Evolutionary conservation across 129 eudicot species (phyloP).

Genomic region (Kitagawia praeruptora): DNA sequence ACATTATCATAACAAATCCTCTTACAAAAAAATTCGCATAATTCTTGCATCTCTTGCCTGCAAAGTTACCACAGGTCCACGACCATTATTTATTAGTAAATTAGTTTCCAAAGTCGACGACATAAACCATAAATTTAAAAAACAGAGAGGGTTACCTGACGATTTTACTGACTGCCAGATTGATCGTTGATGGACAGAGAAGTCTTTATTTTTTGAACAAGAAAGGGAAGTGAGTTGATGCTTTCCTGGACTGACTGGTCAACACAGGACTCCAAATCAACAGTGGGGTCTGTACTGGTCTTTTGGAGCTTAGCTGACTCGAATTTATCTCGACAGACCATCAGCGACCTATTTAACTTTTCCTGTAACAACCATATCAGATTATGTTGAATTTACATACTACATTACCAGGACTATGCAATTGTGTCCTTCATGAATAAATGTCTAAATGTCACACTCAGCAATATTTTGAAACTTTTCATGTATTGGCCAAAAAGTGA

Average conservation of each 20-base stretch:
- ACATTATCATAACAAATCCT: neutral
- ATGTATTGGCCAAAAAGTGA: neutral
- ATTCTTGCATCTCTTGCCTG: neutral
- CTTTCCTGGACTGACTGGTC: conserved; percentile 58
- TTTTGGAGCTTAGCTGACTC: conserved; percentile 68
- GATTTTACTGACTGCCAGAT: conserved; percentile 6
- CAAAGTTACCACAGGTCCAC: neutral
- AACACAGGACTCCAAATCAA: conserved; percentile 73
- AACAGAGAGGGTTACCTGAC: neutral
- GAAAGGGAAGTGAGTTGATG: conserved; percentile 49
- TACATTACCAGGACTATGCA: neutral
- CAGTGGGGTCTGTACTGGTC: conserved; percentile 33
- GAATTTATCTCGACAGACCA: conserved; percentile 79
- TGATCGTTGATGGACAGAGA: conserved; percentile 37
- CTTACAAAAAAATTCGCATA: neutral
- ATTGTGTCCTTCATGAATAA: neutral
- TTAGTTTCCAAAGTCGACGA: neutral
- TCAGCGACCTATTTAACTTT: conserved; percentile 52
- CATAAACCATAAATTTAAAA: neutral
- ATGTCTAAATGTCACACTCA: neutral
- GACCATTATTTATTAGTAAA: neutral
- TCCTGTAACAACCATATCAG: conserved; percentile 36
- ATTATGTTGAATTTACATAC: neutral
- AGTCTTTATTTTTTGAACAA: conserved; percentile 59
- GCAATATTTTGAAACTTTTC: neutral